These are phyloP conservation scores for Pichia deserticola DNA, from an alignment of 805 yeast genomes.

Conservation along the genomic window DNA sequence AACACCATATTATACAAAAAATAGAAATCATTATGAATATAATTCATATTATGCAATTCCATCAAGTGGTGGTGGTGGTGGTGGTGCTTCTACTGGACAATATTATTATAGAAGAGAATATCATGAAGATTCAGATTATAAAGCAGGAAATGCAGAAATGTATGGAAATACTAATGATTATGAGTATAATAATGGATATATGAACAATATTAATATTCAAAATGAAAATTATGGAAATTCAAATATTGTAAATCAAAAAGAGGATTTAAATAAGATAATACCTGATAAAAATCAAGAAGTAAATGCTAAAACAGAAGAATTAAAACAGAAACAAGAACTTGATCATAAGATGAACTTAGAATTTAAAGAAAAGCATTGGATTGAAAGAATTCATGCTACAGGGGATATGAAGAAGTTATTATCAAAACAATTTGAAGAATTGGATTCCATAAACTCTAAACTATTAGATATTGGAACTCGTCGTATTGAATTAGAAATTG, in stretches of 20 bases:
- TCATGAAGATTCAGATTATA: no score
- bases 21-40: not conserved
- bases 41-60: not conserved
- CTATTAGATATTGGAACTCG: conserved; percentile 13
- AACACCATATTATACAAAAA: not conserved
- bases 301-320: not conserved
- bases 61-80: no score
- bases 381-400: conserved; percentile 17
- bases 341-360: conserved; percentile 4
- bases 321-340: conserved; percentile 1
- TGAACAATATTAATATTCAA: no score
- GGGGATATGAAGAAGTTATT: conserved; percentile 17
- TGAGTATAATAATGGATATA: no score
- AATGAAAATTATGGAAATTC: not conserved
- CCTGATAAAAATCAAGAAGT: not conserved
- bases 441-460: conserved; percentile 17
- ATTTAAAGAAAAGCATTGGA: conserved; percentile 24
- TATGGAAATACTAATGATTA: no score
- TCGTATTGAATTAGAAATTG: conserved; percentile 22
- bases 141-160: not conserved
- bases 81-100: not conserved
- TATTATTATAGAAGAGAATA: not conserved
- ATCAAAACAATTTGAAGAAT: conserved; percentile 16
- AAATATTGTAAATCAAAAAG: not conserved
- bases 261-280: not conserved